A percentile compares a stretch with the other conserved stretches of the same genome.
phyloP scores from a whole-genome alignment of 768 basidiomycete species.

The Tylopilus subfusipes region DNA sequence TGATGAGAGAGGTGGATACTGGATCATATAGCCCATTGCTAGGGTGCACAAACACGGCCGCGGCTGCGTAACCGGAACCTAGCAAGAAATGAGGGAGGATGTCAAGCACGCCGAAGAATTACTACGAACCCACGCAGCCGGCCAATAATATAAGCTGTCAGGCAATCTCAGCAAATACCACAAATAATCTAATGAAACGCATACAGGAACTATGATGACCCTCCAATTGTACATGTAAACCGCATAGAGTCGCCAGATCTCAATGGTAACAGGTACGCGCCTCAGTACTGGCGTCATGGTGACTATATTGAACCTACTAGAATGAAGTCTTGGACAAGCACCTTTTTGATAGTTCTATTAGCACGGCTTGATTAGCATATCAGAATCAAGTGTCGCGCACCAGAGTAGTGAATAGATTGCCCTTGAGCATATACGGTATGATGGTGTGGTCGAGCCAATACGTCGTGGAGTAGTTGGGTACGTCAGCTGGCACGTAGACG shows the following conservation, averaged over 20 bases:
- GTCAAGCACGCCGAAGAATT: background rate
- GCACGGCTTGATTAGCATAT: background rate
- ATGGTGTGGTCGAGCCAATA: background rate
- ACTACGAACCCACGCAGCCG: background rate
- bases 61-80: background rate
- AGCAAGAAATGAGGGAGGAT: background rate
- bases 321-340: background rate
- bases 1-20: background rate
- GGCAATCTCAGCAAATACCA: no score
- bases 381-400: background rate
- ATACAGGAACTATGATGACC: background rate
- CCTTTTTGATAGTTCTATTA: background rate
- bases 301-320: background rate
- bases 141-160: no score
- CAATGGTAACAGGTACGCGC: background rate
- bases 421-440: background rate
- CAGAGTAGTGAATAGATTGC: background rate
- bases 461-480: background rate
- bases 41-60: background rate
- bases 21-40: background rate
- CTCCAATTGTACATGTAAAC: background rate
- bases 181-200: background rate
- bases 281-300: background rate
- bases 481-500: background rate
- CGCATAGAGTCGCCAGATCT: conserved; percentile 8